phyloP scores from a whole-genome alignment of 768 basidiomycete genomes.

The Albatrellus ellisii region DNA sequence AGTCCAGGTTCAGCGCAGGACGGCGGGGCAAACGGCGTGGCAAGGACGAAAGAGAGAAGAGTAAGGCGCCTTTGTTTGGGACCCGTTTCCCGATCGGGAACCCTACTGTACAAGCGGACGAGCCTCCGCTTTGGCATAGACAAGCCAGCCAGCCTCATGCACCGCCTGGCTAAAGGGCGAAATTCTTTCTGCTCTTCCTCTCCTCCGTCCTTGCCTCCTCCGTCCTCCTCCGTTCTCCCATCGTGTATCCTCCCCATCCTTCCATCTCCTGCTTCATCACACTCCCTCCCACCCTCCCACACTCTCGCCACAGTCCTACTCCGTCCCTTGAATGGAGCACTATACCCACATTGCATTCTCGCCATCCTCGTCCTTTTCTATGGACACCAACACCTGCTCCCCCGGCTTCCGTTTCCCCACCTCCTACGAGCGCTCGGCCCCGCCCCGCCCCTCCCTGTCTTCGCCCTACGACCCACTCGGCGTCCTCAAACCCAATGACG shows the following conservation, averaged over 20 bases:
- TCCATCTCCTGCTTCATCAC: conserved; percentile 1
- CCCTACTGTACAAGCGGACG: neutral
- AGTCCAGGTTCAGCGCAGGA: too few species aligned
- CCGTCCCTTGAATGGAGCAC: neutral
- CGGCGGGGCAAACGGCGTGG: too few species aligned
- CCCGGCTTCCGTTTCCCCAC: conserved; percentile 1
- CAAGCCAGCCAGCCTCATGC: conserved; percentile 14
- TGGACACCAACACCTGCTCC: neutral
- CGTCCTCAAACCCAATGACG: neutral
- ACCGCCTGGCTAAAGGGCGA: conserved; percentile 14
- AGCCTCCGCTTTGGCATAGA: conserved; percentile 7
- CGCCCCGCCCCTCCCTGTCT: neutral
- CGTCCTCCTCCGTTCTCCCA: neutral
- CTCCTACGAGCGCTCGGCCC: conserved; percentile 5
- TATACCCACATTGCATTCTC: neutral
- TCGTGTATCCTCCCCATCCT: neutral
- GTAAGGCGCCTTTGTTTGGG: neutral
- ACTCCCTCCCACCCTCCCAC: neutral
- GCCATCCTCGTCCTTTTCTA: neutral
- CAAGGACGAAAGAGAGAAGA: too few species aligned
- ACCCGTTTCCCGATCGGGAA: neutral
- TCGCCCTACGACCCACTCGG: conserved; percentile 11
- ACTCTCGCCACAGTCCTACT: neutral
- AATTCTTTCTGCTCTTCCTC: conserved; percentile 7
- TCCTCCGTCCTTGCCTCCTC: conserved; percentile 6